Conservation (phyloP, 495 filamentous ascomycete species). For the Aspergillus sparsus region DNA sequence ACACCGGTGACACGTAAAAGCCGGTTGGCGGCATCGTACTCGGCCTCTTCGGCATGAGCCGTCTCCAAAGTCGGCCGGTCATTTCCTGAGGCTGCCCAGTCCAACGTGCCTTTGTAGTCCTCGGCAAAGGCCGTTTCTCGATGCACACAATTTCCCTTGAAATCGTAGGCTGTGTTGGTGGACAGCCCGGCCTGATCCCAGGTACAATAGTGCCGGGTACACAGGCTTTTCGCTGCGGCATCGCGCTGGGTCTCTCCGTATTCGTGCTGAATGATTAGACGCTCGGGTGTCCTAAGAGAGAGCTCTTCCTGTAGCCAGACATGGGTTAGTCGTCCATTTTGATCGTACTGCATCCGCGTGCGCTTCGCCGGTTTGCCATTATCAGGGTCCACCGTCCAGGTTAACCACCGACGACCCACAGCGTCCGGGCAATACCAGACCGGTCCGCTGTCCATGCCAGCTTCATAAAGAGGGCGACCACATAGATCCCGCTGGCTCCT, state of each 20-base stretch:
- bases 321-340: background rate
- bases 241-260: constrained; percentile 1
- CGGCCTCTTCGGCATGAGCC: background rate
- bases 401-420: background rate
- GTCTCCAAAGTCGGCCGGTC: background rate
- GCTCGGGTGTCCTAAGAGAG: background rate
- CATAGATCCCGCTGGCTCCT: background rate
- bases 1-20: background rate
- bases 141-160: constrained; percentile 27
- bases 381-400: background rate
- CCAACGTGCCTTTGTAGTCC: constrained; percentile 25
- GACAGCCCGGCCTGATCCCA: constrained; percentile 30
- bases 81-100: constrained; percentile 24
- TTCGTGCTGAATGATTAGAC: background rate
- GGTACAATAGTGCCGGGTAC: background rate
- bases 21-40: background rate
- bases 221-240: constrained; percentile 12
- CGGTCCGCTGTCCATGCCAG: background rate
- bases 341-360: constrained; percentile 3
- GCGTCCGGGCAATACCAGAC: background rate
- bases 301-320: background rate
- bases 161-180: constrained; percentile 23
- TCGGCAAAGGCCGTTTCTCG: background rate
- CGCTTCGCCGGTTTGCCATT: background rate
- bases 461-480: background rate